Evolutionary conservation across 2,329 filamentous ascomycete genomes (phyloP).

Genomic region (Diaporthe amygdali): DNA sequence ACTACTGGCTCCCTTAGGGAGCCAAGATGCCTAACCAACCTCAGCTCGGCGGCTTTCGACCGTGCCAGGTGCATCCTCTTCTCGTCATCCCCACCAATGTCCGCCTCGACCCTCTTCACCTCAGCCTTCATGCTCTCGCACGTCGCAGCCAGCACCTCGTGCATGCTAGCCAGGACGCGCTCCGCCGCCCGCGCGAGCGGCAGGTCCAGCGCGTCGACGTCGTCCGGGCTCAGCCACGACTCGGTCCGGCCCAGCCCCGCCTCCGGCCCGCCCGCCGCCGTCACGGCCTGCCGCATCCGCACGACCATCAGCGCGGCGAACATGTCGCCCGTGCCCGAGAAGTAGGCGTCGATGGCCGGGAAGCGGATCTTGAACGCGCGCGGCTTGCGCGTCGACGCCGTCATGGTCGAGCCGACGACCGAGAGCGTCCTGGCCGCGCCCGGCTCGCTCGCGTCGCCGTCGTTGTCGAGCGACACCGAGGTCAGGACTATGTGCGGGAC

Average conservation of each 20-base stretch:
- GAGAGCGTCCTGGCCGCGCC: conserved; percentile 83
- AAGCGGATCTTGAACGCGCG: conserved; percentile 91
- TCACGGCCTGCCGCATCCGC: conserved; percentile 83
- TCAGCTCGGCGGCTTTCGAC: conserved; percentile 88
- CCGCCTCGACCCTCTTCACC: conserved; percentile 48
- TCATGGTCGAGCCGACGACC: conserved; percentile 76
- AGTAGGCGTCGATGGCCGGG: conserved; percentile 89
- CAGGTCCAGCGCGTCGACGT: conserved; percentile 70
- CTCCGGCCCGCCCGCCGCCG: conserved; percentile 43
- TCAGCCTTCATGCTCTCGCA: conserved; percentile 65
- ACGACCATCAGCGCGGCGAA: conserved; percentile 91
- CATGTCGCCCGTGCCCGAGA: conserved; percentile 97
- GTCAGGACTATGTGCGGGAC: conserved; percentile 93
- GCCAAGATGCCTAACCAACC: conserved; percentile 76
- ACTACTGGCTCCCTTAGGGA: conserved; percentile 71
- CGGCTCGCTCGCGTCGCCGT: conserved; percentile 42
- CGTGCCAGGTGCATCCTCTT: conserved; percentile 69
- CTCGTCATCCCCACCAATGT: conserved; percentile 48
- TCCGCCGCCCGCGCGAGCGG: conserved; percentile 84
- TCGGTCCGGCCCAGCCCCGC: conserved; percentile 53
- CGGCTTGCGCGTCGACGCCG: conserved; percentile 60
- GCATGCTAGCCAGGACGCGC: conserved; percentile 92
- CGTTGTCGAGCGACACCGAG: conserved; percentile 74
- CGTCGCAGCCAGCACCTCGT: conserved; percentile 77
- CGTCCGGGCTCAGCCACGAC: conserved; percentile 81